Evolutionary conservation across 73 alveolate species (phyloP), one percentile per base, ranked within the genome.

Genomic region (Tetrahymena borealis): DNA sequence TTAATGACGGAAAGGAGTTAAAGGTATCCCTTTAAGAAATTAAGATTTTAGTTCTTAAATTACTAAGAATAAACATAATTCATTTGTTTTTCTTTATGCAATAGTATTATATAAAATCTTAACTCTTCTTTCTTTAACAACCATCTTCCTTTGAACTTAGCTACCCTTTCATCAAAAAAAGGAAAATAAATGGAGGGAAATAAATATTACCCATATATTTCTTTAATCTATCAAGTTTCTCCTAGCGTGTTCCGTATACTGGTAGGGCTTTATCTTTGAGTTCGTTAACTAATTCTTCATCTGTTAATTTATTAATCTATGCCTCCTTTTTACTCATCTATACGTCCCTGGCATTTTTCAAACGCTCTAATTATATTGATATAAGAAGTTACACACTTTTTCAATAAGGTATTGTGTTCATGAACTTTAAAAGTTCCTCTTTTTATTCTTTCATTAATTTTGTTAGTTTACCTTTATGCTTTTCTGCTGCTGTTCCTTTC

Each of bases 191-290:
- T 18, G 28, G 2, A 33, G 94, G 13, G 18, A 32, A 35, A 13
- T 78, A 78, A 36, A n/a, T 28, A 28, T 78, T 94, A 60, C 99
- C 99, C 94, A 93, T 91, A 77, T 92, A 94, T 90, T 96, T 94
- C 92, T 97, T 97, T 24, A 97, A 96, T 91, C 99, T 91, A 78
- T 97, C 98, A 77, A 91, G 91, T 20, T 98, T 93, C 91, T 97
- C 99, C 79, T 95, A 93, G 91, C 94, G 94, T 31, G 99, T 97
- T 12, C 99, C 99, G 90, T 94, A 97, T 11, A 95, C 96, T 31
- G 98, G 98, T 90, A 97, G 96, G 13, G 97, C 97, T 78, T 91
- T 96, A n/a, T 92, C 96, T 79, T 97, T 97, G 13, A 97, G 93
- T 90, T 96, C 96, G 24, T 38, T 91, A 36, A 94, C 92, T 31